Evolutionary conservation across 1,284 basidiomycete genomes (phyloP).

Genomic region (Stereum hirsutum): DNA sequence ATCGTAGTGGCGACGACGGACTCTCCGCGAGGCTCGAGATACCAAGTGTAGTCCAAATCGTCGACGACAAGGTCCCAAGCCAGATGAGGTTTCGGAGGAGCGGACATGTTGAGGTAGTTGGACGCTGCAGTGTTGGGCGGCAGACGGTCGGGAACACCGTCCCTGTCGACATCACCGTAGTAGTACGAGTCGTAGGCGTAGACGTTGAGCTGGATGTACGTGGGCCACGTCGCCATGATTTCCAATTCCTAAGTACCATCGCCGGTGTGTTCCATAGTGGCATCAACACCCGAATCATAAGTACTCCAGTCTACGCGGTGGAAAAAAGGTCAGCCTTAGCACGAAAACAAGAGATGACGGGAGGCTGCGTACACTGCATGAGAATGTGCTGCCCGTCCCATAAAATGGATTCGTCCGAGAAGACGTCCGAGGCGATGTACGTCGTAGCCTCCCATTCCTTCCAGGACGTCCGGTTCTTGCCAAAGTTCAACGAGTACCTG

Average conservation of each 20-base stretch:
- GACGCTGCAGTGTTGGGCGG: conserved; percentile 80
- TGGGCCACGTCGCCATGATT: conserved; percentile 84
- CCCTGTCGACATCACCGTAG: conserved; percentile 82
- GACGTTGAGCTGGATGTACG: conserved; percentile 81
- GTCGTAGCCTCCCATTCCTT: conserved; percentile 66
- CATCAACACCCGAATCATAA: conserved; percentile 71
- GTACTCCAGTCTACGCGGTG: conserved; percentile 65
- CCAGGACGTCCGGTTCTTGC: conserved; percentile 80
- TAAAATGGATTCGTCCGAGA: conserved; percentile 48
- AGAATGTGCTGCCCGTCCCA: conserved; percentile 83
- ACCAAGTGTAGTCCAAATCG: conserved; percentile 71
- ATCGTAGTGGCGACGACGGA: conserved; percentile 74
- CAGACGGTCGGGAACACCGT: conserved; percentile 81
- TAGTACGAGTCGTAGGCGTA: conserved; percentile 85
- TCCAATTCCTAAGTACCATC: conserved; percentile 71
- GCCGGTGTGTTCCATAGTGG: conserved; percentile 52
- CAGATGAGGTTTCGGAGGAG: conserved; percentile 70
- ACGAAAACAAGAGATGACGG: too few relatives aligned
- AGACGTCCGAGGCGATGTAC: conserved; percentile 47
- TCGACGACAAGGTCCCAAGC: conserved; percentile 79
- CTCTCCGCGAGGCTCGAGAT: conserved; percentile 72
- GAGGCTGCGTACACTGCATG: conserved; percentile 62
- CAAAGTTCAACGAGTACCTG: conserved; percentile 82
- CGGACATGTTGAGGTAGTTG: conserved; percentile 86
- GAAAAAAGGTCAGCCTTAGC: too few relatives aligned